Evolutionary conservation across 2,329 filamentous ascomycete species (phyloP).

Genomic region (Fusarium irregulare): DNA sequence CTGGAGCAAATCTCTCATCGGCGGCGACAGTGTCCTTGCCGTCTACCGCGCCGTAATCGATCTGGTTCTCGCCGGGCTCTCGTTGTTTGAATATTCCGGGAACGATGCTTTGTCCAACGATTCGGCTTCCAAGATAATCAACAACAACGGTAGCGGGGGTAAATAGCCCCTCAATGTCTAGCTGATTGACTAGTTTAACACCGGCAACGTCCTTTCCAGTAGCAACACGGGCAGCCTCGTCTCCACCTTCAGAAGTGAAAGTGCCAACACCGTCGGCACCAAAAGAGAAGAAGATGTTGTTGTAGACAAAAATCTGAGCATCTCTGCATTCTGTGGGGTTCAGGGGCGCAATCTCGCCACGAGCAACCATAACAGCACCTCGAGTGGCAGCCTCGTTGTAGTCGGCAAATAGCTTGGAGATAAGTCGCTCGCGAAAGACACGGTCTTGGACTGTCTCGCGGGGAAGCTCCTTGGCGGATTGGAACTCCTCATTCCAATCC

Average conservation of each 20-base stretch:
- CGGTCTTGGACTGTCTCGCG: slow-evolving; percentile 94
- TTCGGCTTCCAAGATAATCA: slow-evolving; percentile 95
- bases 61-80: slow-evolving; percentile 97
- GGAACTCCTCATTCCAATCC: slow-evolving; percentile 99
- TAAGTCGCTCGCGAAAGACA: slow-evolving; percentile 92
- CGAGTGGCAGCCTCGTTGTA: slow-evolving; percentile 96
- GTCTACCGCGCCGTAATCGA: slow-evolving; percentile 98
- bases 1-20: slow-evolving; percentile 83
- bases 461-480: slow-evolving; percentile 93
- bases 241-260: slow-evolving; percentile 94
- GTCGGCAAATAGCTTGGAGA: slow-evolving; percentile 96
- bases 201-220: slow-evolving; percentile 97
- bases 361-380: slow-evolving; percentile 90
- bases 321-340: slow-evolving; percentile 94
- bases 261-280: slow-evolving; percentile 97
- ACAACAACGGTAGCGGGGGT: slow-evolving; percentile 96
- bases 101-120: slow-evolving; percentile 97
- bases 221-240: slow-evolving; percentile 94
- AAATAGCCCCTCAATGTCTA: slow-evolving; percentile 94
- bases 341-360: slow-evolving; percentile 90
- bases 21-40: slow-evolving; percentile 95
- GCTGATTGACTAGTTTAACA: slow-evolving; percentile 94
- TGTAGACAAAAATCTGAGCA: slow-evolving; percentile 98
- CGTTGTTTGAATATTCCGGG: slow-evolving; percentile 99
- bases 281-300: slow-evolving; percentile 99